These are phyloP conservation scores for Suhomyces bolitotheri DNA, from an alignment of 1,139 yeast genomes.

Conservation along the genomic window DNA sequence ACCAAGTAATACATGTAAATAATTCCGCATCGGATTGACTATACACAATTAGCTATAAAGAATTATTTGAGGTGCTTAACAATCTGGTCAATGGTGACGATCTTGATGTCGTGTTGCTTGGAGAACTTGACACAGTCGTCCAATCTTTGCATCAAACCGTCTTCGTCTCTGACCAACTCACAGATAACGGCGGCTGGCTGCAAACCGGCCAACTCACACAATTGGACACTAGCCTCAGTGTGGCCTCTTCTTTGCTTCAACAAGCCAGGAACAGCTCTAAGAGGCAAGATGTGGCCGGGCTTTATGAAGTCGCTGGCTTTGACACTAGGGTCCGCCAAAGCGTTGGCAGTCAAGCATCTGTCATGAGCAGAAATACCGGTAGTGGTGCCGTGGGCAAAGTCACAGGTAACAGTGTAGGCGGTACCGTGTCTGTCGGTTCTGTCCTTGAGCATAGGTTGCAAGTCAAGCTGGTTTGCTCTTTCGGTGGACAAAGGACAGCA, in stretches of 20 bases:
- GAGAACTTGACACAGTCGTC: conserved; percentile 81
- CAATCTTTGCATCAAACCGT: conserved; percentile 94
- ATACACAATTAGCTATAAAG: background rate
- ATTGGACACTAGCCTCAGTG: conserved; percentile 95
- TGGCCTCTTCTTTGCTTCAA: conserved; percentile 88
- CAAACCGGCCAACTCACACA: conserved; percentile 74
- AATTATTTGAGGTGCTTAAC: conserved; percentile 33
- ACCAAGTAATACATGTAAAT: too few species aligned
- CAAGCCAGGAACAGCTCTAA: conserved; percentile 88
- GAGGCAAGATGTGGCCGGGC: conserved; percentile 94
- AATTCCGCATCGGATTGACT: background rate
- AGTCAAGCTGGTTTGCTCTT: conserved; percentile 74
- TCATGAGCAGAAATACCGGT: conserved; percentile 97
- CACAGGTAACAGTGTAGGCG: conserved; percentile 93
- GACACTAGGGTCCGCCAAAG: conserved; percentile 62
- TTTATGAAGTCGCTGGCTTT: conserved; percentile 69
- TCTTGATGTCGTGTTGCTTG: conserved; percentile 59
- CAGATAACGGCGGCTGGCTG: conserved; percentile 91
- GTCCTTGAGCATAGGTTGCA: conserved; percentile 73
- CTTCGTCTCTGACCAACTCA: conserved; percentile 89
- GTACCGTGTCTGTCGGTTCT: conserved; percentile 89
- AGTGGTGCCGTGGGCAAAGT: conserved; percentile 82
- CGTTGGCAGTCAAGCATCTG: conserved; percentile 78
- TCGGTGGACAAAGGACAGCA: conserved; percentile 84
- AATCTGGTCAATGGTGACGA: conserved; percentile 80